Evolutionary conservation across 2,329 filamentous ascomycete genomes (phyloP), one percentile per base, ranked within the genome.

Genomic region (Aspergillus intermedius): DNA sequence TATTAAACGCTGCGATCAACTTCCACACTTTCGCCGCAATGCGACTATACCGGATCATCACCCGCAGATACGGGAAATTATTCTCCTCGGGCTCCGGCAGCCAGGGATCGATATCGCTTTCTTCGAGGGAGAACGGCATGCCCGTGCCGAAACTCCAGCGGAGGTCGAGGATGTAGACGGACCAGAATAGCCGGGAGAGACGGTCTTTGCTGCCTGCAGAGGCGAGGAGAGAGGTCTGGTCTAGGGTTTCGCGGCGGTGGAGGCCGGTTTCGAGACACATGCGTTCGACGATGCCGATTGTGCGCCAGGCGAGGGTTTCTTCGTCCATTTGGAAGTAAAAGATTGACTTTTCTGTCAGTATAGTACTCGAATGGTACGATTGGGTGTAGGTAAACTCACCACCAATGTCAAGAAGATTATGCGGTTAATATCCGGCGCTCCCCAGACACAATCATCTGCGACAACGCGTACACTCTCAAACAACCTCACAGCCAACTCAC

Each of bases 61-160:
- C 83, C n/a, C 83, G 82, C 1, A 95, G 75, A 59, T 91, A 95
- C 0, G 87, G 87, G 1, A 62, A 63, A 12, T 40, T 12, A 35
- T 70, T 65, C 34, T 72, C 66, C 57, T 69, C 88, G 4, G 90
- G 90, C 60, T 86, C 83, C 2, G 88, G 88, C 13, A 95, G 71
- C 48, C 79, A 78, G 1, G 84, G 81, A 58, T 95, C 90, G 50
- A 95, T 88, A 60, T 94, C 89, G 4, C 84, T 80, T 60, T 95
- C 89, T 55, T 91, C 85, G 15, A 94, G 72, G 1, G 87, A 83
- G 67, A 88, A 95, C 0, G 89, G 89, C 72, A 95, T 80, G 0
- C 90, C 90, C 0, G 88, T 91, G 15, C 85, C 87, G 60, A 95
- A 91, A 49, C 86, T 88, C 88, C 88, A 95, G 44, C 89, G 78